A percentile compares a stretch with the other conserved stretches of the same genome.
Conservation (phyloP, 108 stramenopile genomes). For the Craspedostauros australis region DNA sequence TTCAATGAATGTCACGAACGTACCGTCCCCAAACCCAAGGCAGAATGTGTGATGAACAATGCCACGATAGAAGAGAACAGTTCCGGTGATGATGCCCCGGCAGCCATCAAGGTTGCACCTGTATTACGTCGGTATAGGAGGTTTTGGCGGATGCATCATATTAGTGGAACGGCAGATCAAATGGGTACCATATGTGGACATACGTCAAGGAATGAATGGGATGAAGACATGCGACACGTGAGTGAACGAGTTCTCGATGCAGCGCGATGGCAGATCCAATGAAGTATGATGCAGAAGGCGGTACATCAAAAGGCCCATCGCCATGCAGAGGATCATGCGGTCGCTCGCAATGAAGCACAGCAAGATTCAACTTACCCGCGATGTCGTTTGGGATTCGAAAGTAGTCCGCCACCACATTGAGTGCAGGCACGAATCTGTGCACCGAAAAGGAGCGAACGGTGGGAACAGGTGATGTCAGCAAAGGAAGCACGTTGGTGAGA, state of each 20-base stretch:
- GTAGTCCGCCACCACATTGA: conserved; percentile 69
- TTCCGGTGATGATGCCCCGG: conserved; percentile 75
- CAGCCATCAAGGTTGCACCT: conserved; percentile 79
- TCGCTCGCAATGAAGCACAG: background rate
- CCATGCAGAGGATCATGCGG: background rate
- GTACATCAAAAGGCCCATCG: background rate
- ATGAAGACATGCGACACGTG: no score
- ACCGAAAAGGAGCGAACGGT: background rate
- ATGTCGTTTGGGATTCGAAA: conserved; percentile 67
- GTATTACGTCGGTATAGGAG: background rate
- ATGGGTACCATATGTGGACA: background rate
- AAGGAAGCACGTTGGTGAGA: background rate
- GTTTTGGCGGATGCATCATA: background rate
- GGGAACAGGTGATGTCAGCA: background rate
- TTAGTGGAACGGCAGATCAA: background rate
- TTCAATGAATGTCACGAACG: no score
- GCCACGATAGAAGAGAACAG: conserved; percentile 57
- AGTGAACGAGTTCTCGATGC: no score
- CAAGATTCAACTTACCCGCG: conserved; percentile 25
- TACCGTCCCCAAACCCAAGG: conserved; percentile 77
- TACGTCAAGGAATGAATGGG: no score
- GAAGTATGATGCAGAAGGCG: no score
- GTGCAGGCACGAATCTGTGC: conserved; percentile 63
- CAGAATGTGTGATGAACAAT: conserved; percentile 75
- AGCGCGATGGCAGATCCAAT: no score